Base-by-base conservation (phyloP, 192 early-diverging fungal genomes). In the Coemansia asiatica region DNA sequence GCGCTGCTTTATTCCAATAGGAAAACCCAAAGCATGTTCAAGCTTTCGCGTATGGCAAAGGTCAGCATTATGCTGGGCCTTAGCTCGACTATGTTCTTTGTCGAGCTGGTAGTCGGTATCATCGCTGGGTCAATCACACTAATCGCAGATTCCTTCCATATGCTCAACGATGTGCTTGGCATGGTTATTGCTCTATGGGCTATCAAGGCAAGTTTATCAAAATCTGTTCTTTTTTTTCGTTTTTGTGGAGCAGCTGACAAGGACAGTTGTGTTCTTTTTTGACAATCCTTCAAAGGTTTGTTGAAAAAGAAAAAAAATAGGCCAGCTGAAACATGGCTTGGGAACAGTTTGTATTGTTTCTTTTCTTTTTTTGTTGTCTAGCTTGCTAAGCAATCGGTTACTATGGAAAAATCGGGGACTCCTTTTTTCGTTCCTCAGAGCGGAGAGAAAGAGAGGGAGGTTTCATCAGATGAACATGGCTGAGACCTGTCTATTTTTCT, bases 131-230 rank as follows among this genome's bases (percentile, higher is more conserved):
- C 92, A 21, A 80, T 97, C 35, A 90, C 94, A 0, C 85, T 97
- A 26, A 81, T 97, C 35, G 94, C 94, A 1, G 95, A 97, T 79
- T 90, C 90, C 21, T 97, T 93, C 85, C 95, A 97, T 75, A 94
- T 95, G 93, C 77, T 94, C 48, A 90, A 88, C 53, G 94, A 93
- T 79, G 81, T 94, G 6, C 68, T 94, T 15, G 85, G 87, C 49
- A 83, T 92, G 63, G 66, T 88, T 29, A 88, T 96, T 54, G 93
- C 90, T 16, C 83, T 91, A n/a, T 91, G 87, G 78, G 94, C 94
- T 46, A 88, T 92, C 46, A 87, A 84, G 72, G 81, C 67, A 74
- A 47, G 65, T 62, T 50, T n/a, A 38, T 6, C 6, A 13, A 25
- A 47, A 5, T 10, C 48, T 18, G 18, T 49, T 18, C 48, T 49